Base-by-base conservation (phyloP, 371 early-diverging fungal species). In the Mucor piriformis region DNA sequence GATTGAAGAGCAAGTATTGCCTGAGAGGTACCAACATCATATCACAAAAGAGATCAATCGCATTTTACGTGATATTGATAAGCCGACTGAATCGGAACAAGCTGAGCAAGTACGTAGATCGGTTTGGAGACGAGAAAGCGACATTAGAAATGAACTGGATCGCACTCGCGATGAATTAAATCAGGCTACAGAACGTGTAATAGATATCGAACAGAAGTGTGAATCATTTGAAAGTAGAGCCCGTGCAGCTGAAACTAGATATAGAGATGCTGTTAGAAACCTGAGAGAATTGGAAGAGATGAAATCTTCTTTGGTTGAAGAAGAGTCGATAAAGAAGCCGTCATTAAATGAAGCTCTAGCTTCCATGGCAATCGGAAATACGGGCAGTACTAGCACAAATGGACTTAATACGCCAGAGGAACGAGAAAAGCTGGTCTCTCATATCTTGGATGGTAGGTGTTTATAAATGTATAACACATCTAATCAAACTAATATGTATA, bases 21-120 rank as follows among this genome's bases (percentile, higher is more conserved):
- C 87, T 4, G 76, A 83, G 47, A 67, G 76, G 53, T 89, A 85
- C 59, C 85, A 86, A 33, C 81, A 83, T 40, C 79, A 88, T 43
- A 85, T 93, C 44, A 88, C 85, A 43, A 82, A 81, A 38, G 88
- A 92, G 58, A 91, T 92, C 65, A 87, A 89, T 48, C 83, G 87
- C 50, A 89, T 85, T 20, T 64, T 90, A n/a, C 78, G 83, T 33
- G 92, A 92, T 57, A 66, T 72, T 56, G 74, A 79, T 40, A 79
- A 79, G 47, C 67, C 73, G 13, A 60, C 61, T 13, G 72, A 70
- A 40, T 58, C 66, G 5, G 63, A 68, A 50, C 68, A 83, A 66
- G 55, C 65, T 23, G 64, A 79, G 37, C 62, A 83, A 70, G 66
- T 72, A 65, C 56, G 74, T 63, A 48, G 76, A 66, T 72, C 77